phyloP scores from a whole-genome alignment of 495 filamentous ascomycete genomes.

The Schizothecium vesticola region DNA sequence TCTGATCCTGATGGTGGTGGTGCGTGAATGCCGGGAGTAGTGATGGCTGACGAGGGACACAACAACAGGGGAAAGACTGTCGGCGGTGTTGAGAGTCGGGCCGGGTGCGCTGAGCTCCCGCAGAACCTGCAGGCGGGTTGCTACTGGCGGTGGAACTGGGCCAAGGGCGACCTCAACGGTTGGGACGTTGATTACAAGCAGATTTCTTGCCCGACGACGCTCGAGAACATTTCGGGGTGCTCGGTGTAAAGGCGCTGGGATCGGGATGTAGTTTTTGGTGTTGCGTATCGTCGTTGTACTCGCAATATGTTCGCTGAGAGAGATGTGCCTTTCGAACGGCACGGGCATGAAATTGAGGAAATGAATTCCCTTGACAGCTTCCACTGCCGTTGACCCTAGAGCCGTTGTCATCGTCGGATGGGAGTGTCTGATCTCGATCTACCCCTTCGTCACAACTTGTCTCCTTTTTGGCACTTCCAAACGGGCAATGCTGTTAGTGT shows the following conservation, averaged over 20 bases:
- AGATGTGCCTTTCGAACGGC: neutral
- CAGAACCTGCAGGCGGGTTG: constrained; percentile 12
- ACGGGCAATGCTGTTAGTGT: no score
- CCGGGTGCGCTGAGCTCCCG: constrained; percentile 4
- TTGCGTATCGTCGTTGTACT: neutral
- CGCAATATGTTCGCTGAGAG: no score
- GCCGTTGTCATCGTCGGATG: no score
- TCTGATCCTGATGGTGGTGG: neutral
- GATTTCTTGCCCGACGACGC: constrained; percentile 3
- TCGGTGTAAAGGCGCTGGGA: neutral
- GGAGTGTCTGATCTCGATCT: neutral
- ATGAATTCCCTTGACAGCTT: neutral
- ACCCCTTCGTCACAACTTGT: no score
- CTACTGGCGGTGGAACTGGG: constrained; percentile 11
- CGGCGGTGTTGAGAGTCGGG: neutral
- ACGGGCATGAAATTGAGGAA: neutral
- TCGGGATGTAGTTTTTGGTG: neutral
- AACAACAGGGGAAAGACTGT: constrained; percentile 4
- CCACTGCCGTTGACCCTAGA: neutral
- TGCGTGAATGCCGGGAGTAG: neutral
- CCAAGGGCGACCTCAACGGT: constrained; percentile 4
- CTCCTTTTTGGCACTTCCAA: no score
- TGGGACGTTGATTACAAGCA: constrained; percentile 10
- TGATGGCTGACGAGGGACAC: neutral
- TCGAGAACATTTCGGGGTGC: constrained; percentile 9